A percentile compares a stretch with the other conserved stretches of the same genome.
phyloP scores from a whole-genome alignment of 371 early-diverging fungal genomes.

The Saksenaea vasiformis region DNA sequence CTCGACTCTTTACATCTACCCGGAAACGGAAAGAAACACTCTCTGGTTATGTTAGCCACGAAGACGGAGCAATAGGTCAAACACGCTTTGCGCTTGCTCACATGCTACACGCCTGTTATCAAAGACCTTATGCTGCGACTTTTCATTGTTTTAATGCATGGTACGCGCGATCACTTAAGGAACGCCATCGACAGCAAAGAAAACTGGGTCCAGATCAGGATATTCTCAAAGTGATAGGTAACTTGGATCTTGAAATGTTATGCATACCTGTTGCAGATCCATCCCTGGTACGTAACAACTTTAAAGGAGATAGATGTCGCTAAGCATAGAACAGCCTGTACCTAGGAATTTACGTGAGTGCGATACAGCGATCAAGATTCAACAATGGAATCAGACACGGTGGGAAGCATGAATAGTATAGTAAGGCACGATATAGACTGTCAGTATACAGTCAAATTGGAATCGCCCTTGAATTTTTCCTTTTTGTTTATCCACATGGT shows the following conservation, averaged over 20 bases:
- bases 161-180: slow-evolving; percentile 20
- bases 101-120: slow-evolving; percentile 44
- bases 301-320: neutral
- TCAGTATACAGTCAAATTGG: too few species aligned
- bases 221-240: slow-evolving; percentile 28
- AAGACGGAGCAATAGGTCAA: slow-evolving; percentile 49
- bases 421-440: too few species aligned
- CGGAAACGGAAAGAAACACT: slow-evolving; percentile 34
- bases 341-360: slow-evolving; percentile 47
- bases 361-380: slow-evolving; percentile 42
- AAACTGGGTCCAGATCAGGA: slow-evolving; percentile 9
- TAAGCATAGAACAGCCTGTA: slow-evolving; percentile 23
- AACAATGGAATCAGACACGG: slow-evolving; percentile 49
- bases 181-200: slow-evolving; percentile 9
- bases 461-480: too few species aligned
- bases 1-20: slow-evolving; percentile 32
- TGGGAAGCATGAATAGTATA: slow-evolving; percentile 10
- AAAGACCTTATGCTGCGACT: slow-evolving; percentile 34
- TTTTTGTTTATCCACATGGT: too few species aligned
- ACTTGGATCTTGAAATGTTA: slow-evolving; percentile 30
- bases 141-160: slow-evolving; percentile 54
- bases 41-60: slow-evolving; percentile 42
- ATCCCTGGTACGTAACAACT: slow-evolving; percentile 15
- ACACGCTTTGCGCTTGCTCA: slow-evolving; percentile 42
- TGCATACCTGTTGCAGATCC: slow-evolving; percentile 30